These are phyloP conservation scores for Aschersonia sp. DNA, from an alignment of 2,329 filamentous ascomycete genomes.

Conservation along the genomic window DNA sequence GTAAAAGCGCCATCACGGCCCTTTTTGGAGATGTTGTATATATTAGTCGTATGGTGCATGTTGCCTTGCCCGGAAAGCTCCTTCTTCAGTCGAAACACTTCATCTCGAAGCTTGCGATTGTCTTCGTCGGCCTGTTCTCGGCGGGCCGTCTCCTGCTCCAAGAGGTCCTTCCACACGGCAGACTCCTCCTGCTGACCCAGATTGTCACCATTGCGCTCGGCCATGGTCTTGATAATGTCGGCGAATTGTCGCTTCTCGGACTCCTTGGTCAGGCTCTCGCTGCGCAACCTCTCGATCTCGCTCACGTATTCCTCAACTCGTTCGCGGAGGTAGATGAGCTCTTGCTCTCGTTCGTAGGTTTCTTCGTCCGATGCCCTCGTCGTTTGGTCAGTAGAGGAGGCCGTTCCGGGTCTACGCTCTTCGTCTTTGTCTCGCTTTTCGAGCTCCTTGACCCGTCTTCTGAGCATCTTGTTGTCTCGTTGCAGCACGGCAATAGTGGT, in stretches of 20 bases:
- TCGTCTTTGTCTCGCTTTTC: slow-evolving; percentile 65
- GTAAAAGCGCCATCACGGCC: slow-evolving; percentile 27
- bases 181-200: slow-evolving; percentile 46
- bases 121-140: slow-evolving; percentile 87
- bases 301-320: slow-evolving; percentile 71
- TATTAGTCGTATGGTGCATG: slow-evolving; percentile 48
- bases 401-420: slow-evolving; percentile 46
- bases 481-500: slow-evolving; percentile 79
- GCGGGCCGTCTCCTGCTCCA: slow-evolving; percentile 80
- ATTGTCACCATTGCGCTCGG: slow-evolving; percentile 32
- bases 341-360: slow-evolving; percentile 62
- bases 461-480: slow-evolving; percentile 76
- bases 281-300: slow-evolving; percentile 68
- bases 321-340: slow-evolving; percentile 73
- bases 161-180: slow-evolving; percentile 89
- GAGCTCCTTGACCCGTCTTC: slow-evolving; percentile 70
- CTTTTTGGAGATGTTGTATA: slow-evolving; percentile 50
- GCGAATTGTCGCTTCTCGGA: slow-evolving; percentile 76
- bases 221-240: slow-evolving; percentile 54
- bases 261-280: slow-evolving; percentile 66
- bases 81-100: slow-evolving; percentile 60
- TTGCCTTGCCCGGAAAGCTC: slow-evolving; percentile 26
- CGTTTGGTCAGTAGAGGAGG: slow-evolving; percentile 44
- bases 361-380: slow-evolving; percentile 43
- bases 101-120: slow-evolving; percentile 68